Base-by-base conservation (phyloP, 257 asterid species). In the Scutellaria galericulata region DNA sequence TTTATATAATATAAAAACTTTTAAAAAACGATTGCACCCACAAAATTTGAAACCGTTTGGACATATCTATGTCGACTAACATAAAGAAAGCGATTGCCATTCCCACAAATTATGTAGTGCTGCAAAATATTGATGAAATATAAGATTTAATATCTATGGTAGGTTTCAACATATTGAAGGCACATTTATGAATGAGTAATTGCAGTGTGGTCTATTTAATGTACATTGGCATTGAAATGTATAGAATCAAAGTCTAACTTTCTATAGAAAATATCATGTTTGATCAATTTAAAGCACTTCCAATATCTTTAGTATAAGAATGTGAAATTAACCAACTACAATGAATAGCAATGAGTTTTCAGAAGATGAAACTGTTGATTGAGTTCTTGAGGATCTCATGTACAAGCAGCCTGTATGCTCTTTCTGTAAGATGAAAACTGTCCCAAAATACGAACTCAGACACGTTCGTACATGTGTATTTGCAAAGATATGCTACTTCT, bases 361-460 rank as follows among this genome's bases (percentile, higher is more conserved):
- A 51, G 14, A 40, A 79, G n/a, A 76, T 10, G 56, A 85, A 45
- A 54, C 44, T 57, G 13, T 67, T 51, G 41, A 86, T 74, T 12
- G 74, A n/a, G 41, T 71, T 20, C 68, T 75, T 15, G 55, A 87
- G 79, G 39, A 87, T 66, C 65, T 75, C 71, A 9, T 67, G 82
- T 7, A 88, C 92, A 3, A 90, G 76, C 10, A 86, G 54, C 71
- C 85, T 76, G 73, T 87, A 87, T 9, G 94, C 84, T 42, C 64
- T 87, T 24, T 86, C 90, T 0, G 94, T 86, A 0, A 78, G 86
- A 69, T 90, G 94, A 73, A 84, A 90, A 41, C 95, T 87, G 64
- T 89, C 95, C 94, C 92, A 88, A 56, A 90, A 87, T 11, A 84
- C 73, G 45, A 84, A 84, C 0, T 86, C 84, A 0, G 78, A 57